Base-by-base conservation (phyloP, 2,329 filamentous ascomycete species). In the Scedosporium dehoogii region DNA sequence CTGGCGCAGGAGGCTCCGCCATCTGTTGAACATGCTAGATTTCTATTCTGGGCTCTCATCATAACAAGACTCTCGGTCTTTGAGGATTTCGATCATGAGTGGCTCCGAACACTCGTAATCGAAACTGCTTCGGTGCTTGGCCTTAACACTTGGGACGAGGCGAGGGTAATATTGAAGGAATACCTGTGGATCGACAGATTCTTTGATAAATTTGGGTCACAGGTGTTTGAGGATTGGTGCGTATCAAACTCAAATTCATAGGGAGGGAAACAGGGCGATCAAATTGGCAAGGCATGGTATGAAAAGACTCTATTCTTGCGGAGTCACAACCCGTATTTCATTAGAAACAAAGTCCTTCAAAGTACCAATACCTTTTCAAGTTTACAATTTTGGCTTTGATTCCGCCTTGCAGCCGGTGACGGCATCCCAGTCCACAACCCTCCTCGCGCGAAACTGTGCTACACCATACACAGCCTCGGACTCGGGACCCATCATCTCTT, bases 11-110 rank as follows among this genome's bases (percentile, higher is more conserved):
- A 48, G 6, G 16, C 14, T n/a, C n/a, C 18, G 7, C 44, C 44
- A 7, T 78, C 74, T 48, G 44, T 10, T 21, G 44, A 48, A 21
- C n/a, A 48, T 21, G 44, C 44, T 1, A 48, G 44, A 9, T 3
- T 21, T 18, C 44, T 48, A 1, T 21, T 48, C n/a, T 48, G 44
- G 44, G 44, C 44, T 4, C n/a, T 21, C 9, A 48, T 48, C n/a
- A 18, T 48, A 3, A 10, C 44, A 5, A 48, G 44, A 21, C 16
- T 48, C 2, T n/a, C 44, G 2, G 44, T 48, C n/a, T 48, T 48
- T 48, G 44, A 48, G 44, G 44, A 48, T 21, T 48, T 48, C 18
- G 44, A 48, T 21, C 16, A 48, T 48, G 44, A 12, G 14, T 48
- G 44, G 44, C 16, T 48, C 14, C 44, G n/a, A 48, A 10, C 44